Evolutionary conservation across 768 basidiomycete genomes (phyloP).

Genomic region (Kwoniella pini): DNA sequence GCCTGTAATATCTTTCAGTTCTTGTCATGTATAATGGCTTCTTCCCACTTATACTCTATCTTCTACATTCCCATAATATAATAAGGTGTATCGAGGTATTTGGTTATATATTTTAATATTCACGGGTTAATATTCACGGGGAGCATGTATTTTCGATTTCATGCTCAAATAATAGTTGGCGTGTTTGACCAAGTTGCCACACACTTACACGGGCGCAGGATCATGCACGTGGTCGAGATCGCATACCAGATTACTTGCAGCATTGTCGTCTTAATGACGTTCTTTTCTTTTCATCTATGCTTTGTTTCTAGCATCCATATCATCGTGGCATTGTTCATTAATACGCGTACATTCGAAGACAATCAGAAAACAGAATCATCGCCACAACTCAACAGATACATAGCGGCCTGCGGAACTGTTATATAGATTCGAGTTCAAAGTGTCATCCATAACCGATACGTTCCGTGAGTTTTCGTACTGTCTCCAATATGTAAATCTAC

Average conservation of each 20-base stretch:
- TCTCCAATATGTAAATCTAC: too few species aligned
- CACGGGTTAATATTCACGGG: neutral
- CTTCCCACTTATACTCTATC: too few species aligned
- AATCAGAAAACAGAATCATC: neutral
- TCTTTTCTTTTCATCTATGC: neutral
- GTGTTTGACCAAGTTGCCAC: neutral
- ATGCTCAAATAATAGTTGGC: neutral
- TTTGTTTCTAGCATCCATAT: too few species aligned
- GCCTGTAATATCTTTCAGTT: neutral
- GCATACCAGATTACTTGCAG: neutral
- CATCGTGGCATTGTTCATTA: too few species aligned
- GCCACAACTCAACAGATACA: neutral
- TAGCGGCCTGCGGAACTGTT: neutral
- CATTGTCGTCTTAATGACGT: neutral
- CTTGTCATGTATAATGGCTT: neutral
- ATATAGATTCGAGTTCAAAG: neutral
- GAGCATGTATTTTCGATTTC: conserved; percentile 2
- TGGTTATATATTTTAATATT: neutral
- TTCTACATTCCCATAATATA: too few species aligned
- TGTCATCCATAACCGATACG: conserved; percentile 14
- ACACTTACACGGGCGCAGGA: too few species aligned
- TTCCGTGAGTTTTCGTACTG: conserved; percentile 11
- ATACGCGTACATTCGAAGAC: too few species aligned
- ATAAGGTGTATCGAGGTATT: conserved; percentile 4
- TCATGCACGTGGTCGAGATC: neutral